These are phyloP conservation scores for Trifolium subterraneum DNA, from an alignment of 306 rosid species.

Conservation along the genomic window DNA sequence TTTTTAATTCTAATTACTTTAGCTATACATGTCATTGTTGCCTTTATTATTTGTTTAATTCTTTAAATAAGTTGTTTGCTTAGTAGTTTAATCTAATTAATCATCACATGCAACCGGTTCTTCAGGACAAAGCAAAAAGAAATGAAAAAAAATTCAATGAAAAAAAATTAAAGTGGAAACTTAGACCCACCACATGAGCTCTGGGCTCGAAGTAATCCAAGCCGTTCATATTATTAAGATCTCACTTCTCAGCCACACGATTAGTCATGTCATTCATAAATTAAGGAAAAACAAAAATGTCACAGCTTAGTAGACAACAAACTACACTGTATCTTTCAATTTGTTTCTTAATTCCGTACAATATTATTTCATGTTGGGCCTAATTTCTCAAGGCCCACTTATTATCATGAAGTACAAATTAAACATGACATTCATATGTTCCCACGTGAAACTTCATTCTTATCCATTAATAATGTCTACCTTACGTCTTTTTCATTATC, in stretches of 20 bases:
- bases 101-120: slow-evolving; percentile 41
- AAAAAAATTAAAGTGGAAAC: slow-evolving; percentile 16
- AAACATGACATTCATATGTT: slow-evolving; percentile 45
- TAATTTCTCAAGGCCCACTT: slow-evolving; percentile 45
- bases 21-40: slow-evolving; percentile 40
- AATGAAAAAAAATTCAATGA: slow-evolving; percentile 11
- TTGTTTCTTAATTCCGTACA: slow-evolving; percentile 47
- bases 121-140: slow-evolving; percentile 48
- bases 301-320: slow-evolving; percentile 59
- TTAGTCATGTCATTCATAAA: neutral
- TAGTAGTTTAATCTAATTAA: slow-evolving; percentile 38
- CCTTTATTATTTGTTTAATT: neutral
- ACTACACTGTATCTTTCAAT: slow-evolving; percentile 34
- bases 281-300: slow-evolving; percentile 40
- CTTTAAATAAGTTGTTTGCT: neutral
- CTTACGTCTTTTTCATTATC: neutral
- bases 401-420: neutral
- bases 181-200: slow-evolving; percentile 61
- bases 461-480: too few relatives aligned
- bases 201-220: slow-evolving; percentile 66
- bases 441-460: slow-evolving; percentile 42
- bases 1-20: slow-evolving; percentile 30
- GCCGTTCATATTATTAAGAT: slow-evolving; percentile 3
- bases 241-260: slow-evolving; percentile 43
- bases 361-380: slow-evolving; percentile 49